Evolutionary conservation across 345 rosid species (phyloP).

Genomic region (Gossypium ekmanianum): DNA sequence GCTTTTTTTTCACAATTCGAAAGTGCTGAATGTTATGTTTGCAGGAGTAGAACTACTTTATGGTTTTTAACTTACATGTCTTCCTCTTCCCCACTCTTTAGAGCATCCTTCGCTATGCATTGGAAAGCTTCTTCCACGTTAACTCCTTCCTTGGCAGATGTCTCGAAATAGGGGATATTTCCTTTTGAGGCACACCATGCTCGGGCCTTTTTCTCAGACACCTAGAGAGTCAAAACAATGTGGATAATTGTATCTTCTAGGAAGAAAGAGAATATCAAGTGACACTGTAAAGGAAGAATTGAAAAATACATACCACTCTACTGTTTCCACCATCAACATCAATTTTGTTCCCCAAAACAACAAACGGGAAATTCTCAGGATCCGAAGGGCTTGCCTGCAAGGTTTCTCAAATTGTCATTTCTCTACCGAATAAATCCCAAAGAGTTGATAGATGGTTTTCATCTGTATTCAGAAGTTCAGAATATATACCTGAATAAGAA

Average conservation of each 20-base stretch:
- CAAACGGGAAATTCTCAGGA: conserved; percentile 94
- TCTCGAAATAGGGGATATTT: conserved; percentile 95
- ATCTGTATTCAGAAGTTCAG: not conserved
- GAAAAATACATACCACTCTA: conserved; percentile 59
- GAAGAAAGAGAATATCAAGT: not conserved
- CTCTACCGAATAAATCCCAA: not conserved
- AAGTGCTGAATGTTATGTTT: not conserved
- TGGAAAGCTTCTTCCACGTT: conserved; percentile 98
- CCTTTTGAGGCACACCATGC: conserved; percentile 99
- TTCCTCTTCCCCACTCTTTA: conserved; percentile 90
- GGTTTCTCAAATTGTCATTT: conserved; percentile 13
- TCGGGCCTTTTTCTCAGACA: conserved; percentile 89
- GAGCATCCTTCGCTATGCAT: conserved; percentile 88
- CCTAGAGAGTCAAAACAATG: conserved; percentile 35
- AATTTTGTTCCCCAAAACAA: conserved; percentile 82
- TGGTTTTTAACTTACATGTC: conserved; percentile 66
- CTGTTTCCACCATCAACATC: conserved; percentile 93
- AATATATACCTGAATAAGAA: conserved; percentile 69
- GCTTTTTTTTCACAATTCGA: not conserved
- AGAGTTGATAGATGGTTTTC: conserved; percentile 8
- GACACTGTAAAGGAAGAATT: not conserved
- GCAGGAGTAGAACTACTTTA: not conserved
- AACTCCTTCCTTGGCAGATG: conserved; percentile 96
- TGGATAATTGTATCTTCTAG: not conserved
- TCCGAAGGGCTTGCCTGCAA: conserved; percentile 94